phyloP scores from a whole-genome alignment of 495 filamentous ascomycete species.

The Penicillium canescens region DNA sequence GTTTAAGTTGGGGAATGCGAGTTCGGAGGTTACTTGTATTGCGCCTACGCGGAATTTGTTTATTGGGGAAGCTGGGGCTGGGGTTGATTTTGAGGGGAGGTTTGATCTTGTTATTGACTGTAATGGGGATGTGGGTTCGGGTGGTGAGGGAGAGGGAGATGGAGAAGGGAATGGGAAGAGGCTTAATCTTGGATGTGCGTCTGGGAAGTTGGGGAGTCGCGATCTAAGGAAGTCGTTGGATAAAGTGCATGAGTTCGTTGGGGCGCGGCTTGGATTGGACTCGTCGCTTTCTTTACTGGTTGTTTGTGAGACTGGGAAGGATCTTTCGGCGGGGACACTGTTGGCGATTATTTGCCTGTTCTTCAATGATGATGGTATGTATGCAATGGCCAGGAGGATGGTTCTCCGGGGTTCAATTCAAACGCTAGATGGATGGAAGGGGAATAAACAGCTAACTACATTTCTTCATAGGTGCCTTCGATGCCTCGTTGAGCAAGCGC shows the following conservation, averaged over 20 bases:
- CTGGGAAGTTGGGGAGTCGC: slow-evolving; percentile 73
- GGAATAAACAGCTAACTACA: slow-evolving; percentile 19
- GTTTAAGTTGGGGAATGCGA: slow-evolving; percentile 21
- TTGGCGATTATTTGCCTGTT: slow-evolving; percentile 64
- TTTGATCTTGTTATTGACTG: slow-evolving; percentile 52
- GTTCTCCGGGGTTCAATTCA: slow-evolving; percentile 12
- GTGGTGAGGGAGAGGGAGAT: not conserved
- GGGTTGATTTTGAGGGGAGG: slow-evolving; percentile 8
- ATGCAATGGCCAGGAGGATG: not conserved
- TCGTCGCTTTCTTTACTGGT: slow-evolving; percentile 48
- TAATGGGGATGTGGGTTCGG: slow-evolving; percentile 32
- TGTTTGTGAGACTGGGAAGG: slow-evolving; percentile 62
- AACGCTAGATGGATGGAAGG: slow-evolving; percentile 23
- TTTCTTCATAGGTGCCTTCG: slow-evolving; percentile 32
- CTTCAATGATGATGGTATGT: slow-evolving; percentile 56
- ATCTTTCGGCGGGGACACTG: slow-evolving; percentile 63
- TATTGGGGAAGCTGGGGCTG: slow-evolving; percentile 27
- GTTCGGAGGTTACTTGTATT: slow-evolving; percentile 29
- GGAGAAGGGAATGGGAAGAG: slow-evolving; percentile 31
- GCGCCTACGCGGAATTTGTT: slow-evolving; percentile 42
- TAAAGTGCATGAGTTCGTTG: slow-evolving; percentile 50
- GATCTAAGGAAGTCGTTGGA: slow-evolving; percentile 66
- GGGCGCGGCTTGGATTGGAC: slow-evolving; percentile 26
- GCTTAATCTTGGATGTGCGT: slow-evolving; percentile 64
- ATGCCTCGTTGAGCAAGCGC: slow-evolving; percentile 23